Conservation (phyloP, 306 rosid genomes). For the Vicia faba region DNA sequence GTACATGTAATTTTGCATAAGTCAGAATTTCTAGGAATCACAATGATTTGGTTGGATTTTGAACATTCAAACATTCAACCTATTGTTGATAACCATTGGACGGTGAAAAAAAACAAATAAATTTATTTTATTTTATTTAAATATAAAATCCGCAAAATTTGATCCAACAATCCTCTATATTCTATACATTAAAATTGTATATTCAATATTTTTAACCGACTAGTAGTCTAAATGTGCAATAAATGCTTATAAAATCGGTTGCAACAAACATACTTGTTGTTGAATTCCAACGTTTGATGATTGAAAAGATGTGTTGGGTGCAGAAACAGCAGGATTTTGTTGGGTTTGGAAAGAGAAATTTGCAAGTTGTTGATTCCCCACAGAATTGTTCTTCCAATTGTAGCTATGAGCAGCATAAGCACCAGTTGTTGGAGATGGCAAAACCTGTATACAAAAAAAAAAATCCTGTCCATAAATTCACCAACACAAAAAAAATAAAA, state of each 20-base stretch:
- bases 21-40: neutral
- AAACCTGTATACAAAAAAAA: conserved; percentile 42
- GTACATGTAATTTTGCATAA: neutral
- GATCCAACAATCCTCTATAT: too few species aligned
- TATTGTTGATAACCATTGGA: neutral
- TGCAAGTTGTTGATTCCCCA: conserved; percentile 45
- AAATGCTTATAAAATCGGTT: neutral
- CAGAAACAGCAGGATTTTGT: conserved; percentile 39
- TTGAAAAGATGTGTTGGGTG: conserved; percentile 52
- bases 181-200: too few species aligned
- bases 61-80: neutral
- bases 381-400: conserved; percentile 65
- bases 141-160: too few species aligned
- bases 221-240: neutral
- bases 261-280: conserved; percentile 53
- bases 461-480: conserved; percentile 2
- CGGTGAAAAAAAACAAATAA: neutral
- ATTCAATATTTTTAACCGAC: too few species aligned
- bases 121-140: too few species aligned
- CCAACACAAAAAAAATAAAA: neutral
- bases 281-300: conserved; percentile 51
- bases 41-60: neutral
- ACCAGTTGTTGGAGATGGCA: conserved; percentile 96
- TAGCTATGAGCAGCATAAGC: conserved; percentile 57
- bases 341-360: conserved; percentile 81